Base-by-base conservation (phyloP, 2,329 filamentous ascomycete species). In the Aspergillus sp. region DNA sequence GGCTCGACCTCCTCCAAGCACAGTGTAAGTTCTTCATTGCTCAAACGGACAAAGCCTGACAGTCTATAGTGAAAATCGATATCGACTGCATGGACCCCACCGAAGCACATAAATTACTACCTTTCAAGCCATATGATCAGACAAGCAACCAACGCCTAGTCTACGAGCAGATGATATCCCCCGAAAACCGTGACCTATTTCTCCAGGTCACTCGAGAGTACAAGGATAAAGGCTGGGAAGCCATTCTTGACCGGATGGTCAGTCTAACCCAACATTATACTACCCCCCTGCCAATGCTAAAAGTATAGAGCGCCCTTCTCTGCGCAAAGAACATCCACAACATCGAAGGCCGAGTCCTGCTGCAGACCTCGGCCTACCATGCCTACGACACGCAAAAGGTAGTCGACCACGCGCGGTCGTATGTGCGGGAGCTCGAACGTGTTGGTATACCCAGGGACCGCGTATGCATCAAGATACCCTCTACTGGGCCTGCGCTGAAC, bases 391-490 rank as follows among this genome's bases (percentile, higher is more conserved):
- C 68, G 3, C 69, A 78, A 44, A 72, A 70, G 19, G 80, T 79
- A 1, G 65, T 83, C 19, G 74, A 74, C 27, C 79, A 82, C 57
- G 79, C 77, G 1, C 76, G 73, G 1, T 67, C 77, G 0, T 82
- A 81, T 61, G 80, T 77, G 41, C 59, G 64, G 3, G 80, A 82
- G 62, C 81, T 83, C 52, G 72, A 73, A 4, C 71, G 67, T 4
- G 76, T 72, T 3, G 79, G 79, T 1, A 78, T 83, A 45, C 61
- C 73, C 3, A 73, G 76, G 14, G 77, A 81, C 57, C 73, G 77
- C 12, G 81, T 77, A 63, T 79, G 76, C 63, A 81, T 83, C 73
- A 82, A 83, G 66, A 82, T 82, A 21, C 79, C 80, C 5, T 75
- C 73, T 27, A 82, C 80, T 0, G 80, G 80, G 0, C 74, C 79